phyloP scores from a whole-genome alignment of 2,329 filamentous ascomycete species.

The Chaetomium olivaceum region DNA sequence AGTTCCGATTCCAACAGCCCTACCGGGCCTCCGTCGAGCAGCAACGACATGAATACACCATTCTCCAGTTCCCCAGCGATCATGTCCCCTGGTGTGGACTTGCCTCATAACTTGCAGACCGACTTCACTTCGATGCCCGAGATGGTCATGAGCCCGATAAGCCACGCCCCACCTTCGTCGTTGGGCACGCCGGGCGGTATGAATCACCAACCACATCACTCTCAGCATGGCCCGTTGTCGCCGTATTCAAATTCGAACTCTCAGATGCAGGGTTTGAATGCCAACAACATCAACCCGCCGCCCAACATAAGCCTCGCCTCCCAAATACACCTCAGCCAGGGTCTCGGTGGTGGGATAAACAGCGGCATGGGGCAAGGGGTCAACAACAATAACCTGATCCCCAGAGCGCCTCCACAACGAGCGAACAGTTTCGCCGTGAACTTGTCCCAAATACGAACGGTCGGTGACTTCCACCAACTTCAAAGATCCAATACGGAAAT shows the following conservation, averaged over 20 bases:
- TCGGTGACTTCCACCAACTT: conserved; percentile 53
- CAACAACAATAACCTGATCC: conserved; percentile 35
- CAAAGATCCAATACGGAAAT: conserved; percentile 49
- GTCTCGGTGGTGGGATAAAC: conserved; percentile 32
- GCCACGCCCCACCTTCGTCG: conserved; percentile 36
- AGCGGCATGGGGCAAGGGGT: conserved; percentile 24
- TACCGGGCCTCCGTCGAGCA: conserved; percentile 36
- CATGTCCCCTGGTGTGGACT: conserved; percentile 56
- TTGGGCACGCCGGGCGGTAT: conserved; percentile 32
- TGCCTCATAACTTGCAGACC: conserved; percentile 44
- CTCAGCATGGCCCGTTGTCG: conserved; percentile 38
- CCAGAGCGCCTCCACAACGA: conserved; percentile 41
- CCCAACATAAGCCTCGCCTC: conserved; percentile 39
- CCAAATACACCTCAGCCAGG: conserved; percentile 36
- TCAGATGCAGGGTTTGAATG: conserved; percentile 40
- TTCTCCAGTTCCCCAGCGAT: conserved; percentile 56
- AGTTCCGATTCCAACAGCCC: conserved; percentile 43
- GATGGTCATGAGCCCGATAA: conserved; percentile 55
- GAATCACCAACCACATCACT: conserved; percentile 32
- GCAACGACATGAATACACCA: conserved; percentile 50
- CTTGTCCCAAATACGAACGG: conserved; percentile 45
- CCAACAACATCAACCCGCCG: conserved; percentile 38
- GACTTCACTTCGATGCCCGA: conserved; percentile 54
- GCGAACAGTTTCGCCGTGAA: conserved; percentile 44
- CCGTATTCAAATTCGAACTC: conserved; percentile 39